phyloP scores from a whole-genome alignment of 768 basidiomycete genomes.

The Kwoniella pini region DNA sequence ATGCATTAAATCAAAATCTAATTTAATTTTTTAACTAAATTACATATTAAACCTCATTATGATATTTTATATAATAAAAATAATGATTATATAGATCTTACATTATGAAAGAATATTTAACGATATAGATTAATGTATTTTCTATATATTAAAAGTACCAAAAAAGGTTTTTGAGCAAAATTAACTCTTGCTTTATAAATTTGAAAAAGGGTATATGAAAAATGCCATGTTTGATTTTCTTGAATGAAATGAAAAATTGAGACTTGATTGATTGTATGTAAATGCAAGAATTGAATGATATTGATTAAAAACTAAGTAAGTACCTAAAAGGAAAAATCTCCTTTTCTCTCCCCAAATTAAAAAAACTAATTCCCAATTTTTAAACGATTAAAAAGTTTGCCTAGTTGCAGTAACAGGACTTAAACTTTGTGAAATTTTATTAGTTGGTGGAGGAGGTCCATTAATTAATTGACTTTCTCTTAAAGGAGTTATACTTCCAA shows the following conservation, averaged over 20 bases:
- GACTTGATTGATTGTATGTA: too few species aligned
- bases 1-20: too few species aligned
- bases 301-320: slow-evolving; percentile 1
- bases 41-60: too few species aligned
- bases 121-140: too few species aligned
- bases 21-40: too few species aligned
- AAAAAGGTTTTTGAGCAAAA: too few species aligned
- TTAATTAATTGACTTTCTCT: slow-evolving; percentile 21
- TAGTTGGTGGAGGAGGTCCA: slow-evolving; percentile 5
- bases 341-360: background rate
- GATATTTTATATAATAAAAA: too few species aligned
- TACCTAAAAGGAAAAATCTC: background rate
- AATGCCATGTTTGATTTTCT: slow-evolving; percentile 2
- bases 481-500: slow-evolving; percentile 22
- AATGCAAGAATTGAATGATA: slow-evolving; percentile 1
- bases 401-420: slow-evolving; percentile 5
- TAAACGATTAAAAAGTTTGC: slow-evolving; percentile 68
- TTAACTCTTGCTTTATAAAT: too few species aligned
- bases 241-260: background rate
- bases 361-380: background rate
- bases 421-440: background rate
- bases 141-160: too few species aligned
- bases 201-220: background rate
- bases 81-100: too few species aligned
- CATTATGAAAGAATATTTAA: too few species aligned